These are phyloP conservation scores for Pascua sp. DNA, from an alignment of 1,284 basidiomycete species.

Conservation along the genomic window DNA sequence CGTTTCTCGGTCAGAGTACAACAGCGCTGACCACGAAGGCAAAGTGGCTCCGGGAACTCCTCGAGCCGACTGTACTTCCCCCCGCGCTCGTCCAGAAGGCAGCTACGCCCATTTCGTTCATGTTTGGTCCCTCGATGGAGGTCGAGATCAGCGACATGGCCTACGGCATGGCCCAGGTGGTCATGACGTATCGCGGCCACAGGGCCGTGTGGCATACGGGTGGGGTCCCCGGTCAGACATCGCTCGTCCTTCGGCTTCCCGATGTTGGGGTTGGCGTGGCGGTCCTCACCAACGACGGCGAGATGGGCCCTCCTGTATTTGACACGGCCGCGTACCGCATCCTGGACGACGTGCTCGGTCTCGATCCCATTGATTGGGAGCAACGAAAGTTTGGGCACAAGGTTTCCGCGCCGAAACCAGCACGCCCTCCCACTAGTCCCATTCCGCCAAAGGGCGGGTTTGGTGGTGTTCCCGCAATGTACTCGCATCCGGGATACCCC, in stretches of 20 bases:
- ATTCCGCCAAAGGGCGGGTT: neutral
- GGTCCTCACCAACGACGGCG: constrained; percentile 23
- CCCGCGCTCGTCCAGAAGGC: constrained; percentile 11
- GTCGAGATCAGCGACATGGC: neutral
- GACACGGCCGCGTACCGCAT: constrained; percentile 12
- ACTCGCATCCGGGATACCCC: constrained; percentile 15
- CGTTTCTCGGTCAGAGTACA: neutral
- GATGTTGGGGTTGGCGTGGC: constrained; percentile 12
- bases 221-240: constrained; percentile 17
- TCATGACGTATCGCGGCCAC: constrained; percentile 14
- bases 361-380: constrained; percentile 16
- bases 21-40: neutral
- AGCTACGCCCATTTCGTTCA: neutral
- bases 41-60: constrained; percentile 32
- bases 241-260: constrained; percentile 16
- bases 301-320: neutral
- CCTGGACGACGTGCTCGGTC: constrained; percentile 22
- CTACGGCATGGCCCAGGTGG: constrained; percentile 22
- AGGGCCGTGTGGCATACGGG: constrained; percentile 21
- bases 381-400: neutral
- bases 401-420: neutral
- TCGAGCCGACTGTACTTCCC: constrained; percentile 28
- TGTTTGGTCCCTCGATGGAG: neutral
- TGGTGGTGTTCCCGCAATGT: constrained; percentile 5
- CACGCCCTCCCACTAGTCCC: neutral